Conservation (phyloP, 2,329 filamentous ascomycete species). For the Leptographium wingfieldii region DNA sequence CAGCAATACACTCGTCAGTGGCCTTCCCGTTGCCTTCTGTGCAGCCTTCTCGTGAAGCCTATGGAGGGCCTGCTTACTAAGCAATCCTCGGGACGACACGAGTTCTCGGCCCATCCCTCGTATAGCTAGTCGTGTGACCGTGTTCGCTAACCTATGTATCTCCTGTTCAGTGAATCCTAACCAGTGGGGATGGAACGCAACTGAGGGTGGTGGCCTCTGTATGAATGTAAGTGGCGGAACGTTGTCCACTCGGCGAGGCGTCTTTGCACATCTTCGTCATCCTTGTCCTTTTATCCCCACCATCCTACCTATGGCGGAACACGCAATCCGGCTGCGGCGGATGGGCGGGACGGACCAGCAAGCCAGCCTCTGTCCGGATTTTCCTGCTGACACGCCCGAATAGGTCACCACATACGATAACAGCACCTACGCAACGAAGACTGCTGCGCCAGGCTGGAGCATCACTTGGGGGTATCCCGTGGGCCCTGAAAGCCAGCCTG, state of each 20-base stretch:
- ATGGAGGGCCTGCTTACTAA: neutral
- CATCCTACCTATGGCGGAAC: neutral
- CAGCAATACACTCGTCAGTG: slow-evolving; percentile 35
- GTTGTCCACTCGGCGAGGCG: neutral
- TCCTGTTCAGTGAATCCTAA: slow-evolving; percentile 38
- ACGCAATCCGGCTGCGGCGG: neutral
- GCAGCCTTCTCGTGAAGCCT: neutral
- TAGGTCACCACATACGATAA: slow-evolving; percentile 38
- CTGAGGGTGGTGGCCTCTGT: slow-evolving; percentile 29
- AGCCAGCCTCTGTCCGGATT: neutral
- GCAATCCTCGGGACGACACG: neutral
- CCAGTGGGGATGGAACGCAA: slow-evolving; percentile 35
- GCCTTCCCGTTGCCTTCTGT: neutral
- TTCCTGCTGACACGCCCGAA: neutral
- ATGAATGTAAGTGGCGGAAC: slow-evolving; percentile 33
- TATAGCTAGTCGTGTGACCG: neutral
- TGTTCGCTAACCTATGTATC: neutral
- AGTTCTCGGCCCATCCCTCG: neutral
- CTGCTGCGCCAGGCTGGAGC: slow-evolving; percentile 34
- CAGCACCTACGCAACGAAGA: slow-evolving; percentile 32
- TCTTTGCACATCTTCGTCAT: neutral
- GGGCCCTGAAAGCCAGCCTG: slow-evolving; percentile 28
- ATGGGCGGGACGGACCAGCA: neutral
- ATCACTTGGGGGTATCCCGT: slow-evolving; percentile 39
- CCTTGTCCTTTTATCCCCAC: neutral